phyloP scores from a whole-genome alignment of 495 filamentous ascomycete genomes.

The Penicillium lagena region DNA sequence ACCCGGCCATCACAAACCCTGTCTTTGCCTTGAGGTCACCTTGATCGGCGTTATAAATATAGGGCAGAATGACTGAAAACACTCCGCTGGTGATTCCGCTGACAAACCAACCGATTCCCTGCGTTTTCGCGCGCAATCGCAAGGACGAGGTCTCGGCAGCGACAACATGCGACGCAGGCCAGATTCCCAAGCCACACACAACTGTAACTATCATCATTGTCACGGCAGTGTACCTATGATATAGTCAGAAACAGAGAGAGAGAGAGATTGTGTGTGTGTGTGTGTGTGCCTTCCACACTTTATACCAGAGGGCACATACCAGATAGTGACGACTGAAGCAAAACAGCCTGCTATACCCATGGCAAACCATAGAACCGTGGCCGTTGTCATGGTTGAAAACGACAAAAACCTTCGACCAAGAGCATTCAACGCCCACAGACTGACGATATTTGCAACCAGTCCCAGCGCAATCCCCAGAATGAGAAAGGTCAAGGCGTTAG shows the following conservation, averaged over 20 bases:
- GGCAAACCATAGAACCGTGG: conserved; percentile 1
- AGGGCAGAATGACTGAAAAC: conserved; percentile 23
- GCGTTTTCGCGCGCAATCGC: conserved; percentile 24
- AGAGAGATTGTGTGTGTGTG: background rate
- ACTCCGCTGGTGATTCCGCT: conserved; percentile 18
- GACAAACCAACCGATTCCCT: conserved; percentile 28
- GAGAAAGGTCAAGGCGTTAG: conserved; percentile 23
- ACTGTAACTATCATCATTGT: conserved; percentile 20
- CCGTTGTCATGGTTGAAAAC: too few relatives aligned
- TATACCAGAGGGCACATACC: conserved; percentile 9
- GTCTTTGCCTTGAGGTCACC: conserved; percentile 24
- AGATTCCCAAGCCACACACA: conserved; percentile 21
- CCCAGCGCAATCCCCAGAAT: conserved; percentile 26
- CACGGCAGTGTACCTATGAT: conserved; percentile 22
- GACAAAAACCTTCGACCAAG: conserved; percentile 18
- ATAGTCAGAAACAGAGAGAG: too few relatives aligned
- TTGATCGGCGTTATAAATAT: conserved; percentile 28
- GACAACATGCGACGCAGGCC: conserved; percentile 31
- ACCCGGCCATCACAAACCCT: conserved; percentile 24
- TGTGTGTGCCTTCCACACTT: too few relatives aligned
- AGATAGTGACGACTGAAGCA: conserved; percentile 16
- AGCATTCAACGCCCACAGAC: conserved; percentile 18
- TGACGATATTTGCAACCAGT: conserved; percentile 22
- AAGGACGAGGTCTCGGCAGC: conserved; percentile 26
- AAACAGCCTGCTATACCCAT: conserved; percentile 30